Percentiles rank a stretch among this genome's conserved stretches.
Evolutionary conservation across 2,329 filamentous ascomycete genomes (phyloP).

Genomic region (Microsporum audouinii): DNA sequence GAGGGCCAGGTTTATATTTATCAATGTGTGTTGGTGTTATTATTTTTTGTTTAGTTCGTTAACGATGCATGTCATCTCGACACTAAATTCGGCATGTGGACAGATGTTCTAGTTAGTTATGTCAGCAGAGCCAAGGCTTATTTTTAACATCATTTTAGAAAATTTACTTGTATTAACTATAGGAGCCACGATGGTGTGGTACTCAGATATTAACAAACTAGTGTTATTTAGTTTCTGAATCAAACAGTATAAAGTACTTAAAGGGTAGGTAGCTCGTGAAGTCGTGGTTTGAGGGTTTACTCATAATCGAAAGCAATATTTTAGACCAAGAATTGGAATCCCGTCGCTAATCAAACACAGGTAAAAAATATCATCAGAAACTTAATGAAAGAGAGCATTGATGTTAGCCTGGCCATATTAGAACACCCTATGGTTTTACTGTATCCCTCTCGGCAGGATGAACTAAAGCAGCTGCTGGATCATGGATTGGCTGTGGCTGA

Average conservation of each 20-base stretch:
- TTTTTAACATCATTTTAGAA: too few relatives aligned
- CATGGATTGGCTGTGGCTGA: background rate
- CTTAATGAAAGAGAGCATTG: background rate
- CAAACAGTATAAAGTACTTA: background rate
- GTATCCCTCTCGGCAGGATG: background rate
- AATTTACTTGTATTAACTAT: too few relatives aligned
- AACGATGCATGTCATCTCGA: background rate
- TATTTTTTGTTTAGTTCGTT: background rate
- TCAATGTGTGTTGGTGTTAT: background rate
- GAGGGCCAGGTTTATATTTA: background rate
- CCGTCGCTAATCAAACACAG: background rate
- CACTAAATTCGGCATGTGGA: background rate
- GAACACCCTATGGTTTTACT: background rate
- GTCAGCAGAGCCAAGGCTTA: background rate
- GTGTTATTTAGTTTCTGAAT: background rate
- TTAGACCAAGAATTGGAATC: background rate
- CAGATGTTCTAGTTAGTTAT: background rate
- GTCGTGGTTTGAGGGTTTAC: background rate
- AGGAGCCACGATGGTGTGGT: too few relatives aligned
- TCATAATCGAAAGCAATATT: background rate
- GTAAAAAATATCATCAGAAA: background rate
- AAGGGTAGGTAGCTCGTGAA: background rate
- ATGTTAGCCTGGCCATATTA: background rate
- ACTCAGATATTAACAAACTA: too few relatives aligned
- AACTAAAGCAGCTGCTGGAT: background rate